Evolutionary conservation across 495 filamentous ascomycete species (phyloP), one percentile per base, ranked within the genome.

Genomic region (Penicillium coprophilum): DNA sequence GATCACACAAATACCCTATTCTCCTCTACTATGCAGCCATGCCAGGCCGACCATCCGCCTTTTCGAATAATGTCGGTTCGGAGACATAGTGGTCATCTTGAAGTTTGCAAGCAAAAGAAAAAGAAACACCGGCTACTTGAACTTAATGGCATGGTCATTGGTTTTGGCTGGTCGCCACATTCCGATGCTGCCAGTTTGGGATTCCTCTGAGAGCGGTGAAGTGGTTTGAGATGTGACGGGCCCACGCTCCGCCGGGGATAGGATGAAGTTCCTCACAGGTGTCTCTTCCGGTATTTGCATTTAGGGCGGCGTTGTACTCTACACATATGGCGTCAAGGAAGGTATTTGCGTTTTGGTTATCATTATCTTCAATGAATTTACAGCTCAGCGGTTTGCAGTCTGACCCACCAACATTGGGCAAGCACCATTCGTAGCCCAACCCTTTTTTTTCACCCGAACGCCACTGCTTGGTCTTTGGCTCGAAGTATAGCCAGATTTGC

Each of bases 231-330:
- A 28, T 17, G 44, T 24, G 9, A 30, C 23, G 6, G 20, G 31
- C 20, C 15, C 30, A 46, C 21, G 31, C 12, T 17, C 32, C 21
- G 7, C 45, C 23, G 20, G 41, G 30, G 52, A 54, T 38, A 20
- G 23, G 31, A 46, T 27, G 31, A 54, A 38, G 20, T 39, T 20
- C 9, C 40, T 11, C 28, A 28, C 49, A 17, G 41, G 15, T 56
- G 21, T 15, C 43, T 56, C 53, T 56, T 32, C 24, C 17, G 53
- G 53, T 27, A 48, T 46, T 53, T 53, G 53, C 58, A 61, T 61
- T 45, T 53, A 46, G 49, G 49, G 47, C 47, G 58, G 58, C 58
- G 58, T 61, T 61, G 36, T 47, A 57, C 32, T 46, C 55, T 34
- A 44, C 19, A 38, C 45, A 46, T 57, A 53, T 43, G 58, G 58